These are phyloP conservation scores for Tricholoma matsutake DNA, from an alignment of 768 basidiomycete genomes.

Conservation along the genomic window DNA sequence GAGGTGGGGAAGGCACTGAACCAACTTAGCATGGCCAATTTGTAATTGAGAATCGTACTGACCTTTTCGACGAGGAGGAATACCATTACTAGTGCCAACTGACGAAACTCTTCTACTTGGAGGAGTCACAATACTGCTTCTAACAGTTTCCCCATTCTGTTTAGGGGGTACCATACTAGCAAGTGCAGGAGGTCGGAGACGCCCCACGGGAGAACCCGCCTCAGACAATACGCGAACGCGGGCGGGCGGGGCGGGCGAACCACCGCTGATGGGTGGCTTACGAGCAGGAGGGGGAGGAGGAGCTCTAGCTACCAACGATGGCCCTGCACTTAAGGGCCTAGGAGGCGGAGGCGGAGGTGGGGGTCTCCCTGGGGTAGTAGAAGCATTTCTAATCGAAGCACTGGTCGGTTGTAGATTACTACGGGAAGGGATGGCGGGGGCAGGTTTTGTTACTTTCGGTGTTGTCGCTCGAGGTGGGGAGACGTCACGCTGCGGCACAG, in stretches of 20 bases:
- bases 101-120: constrained; percentile 12
- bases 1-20: constrained; percentile 49
- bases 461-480: constrained; percentile 13
- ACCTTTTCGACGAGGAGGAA: constrained; percentile 49
- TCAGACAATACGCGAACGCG: constrained; percentile 47
- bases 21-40: constrained; percentile 2
- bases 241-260: constrained; percentile 30
- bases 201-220: constrained; percentile 31
- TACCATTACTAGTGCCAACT: constrained; percentile 19
- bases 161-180: constrained; percentile 25
- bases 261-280: constrained; percentile 26
- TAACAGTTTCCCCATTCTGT: neutral
- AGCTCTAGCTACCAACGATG: constrained; percentile 27
- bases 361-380: constrained; percentile 30
- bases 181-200: constrained; percentile 30
- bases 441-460: constrained; percentile 23
- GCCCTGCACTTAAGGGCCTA: constrained; percentile 32
- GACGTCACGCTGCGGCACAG: constrained; percentile 34
- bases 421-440: constrained; percentile 31
- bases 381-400: constrained; percentile 20
- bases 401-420: neutral
- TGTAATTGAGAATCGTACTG: constrained; percentile 18
- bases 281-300: constrained; percentile 41
- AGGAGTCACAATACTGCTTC: neutral
- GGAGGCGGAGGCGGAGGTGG: constrained; percentile 39